phyloP scores from a whole-genome alignment of 495 filamentous ascomycete species.

The Bathelium albidoporum region DNA sequence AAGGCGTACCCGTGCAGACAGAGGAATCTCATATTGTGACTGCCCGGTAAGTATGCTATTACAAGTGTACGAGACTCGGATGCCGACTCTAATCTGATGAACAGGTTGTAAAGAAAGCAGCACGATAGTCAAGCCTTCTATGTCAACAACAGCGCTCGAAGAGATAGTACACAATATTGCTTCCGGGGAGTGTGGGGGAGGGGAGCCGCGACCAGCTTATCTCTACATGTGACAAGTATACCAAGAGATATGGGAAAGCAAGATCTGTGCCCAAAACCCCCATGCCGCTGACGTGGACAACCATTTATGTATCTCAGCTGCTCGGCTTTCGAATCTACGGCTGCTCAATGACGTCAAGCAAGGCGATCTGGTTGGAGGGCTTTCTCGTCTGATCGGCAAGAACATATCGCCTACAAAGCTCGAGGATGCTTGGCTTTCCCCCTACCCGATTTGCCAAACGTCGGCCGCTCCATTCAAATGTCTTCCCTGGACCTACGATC shows the following conservation, averaged over 20 bases:
- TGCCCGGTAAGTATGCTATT: neutral
- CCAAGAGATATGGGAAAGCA: neutral
- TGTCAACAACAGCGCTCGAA: neutral
- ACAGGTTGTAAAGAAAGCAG: neutral
- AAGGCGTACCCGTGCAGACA: constrained; percentile 4
- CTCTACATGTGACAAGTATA: neutral
- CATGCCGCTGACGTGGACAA: neutral
- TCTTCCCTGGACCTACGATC: neutral
- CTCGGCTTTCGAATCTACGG: neutral
- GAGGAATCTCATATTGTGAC: constrained; percentile 2
- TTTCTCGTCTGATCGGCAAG: neutral
- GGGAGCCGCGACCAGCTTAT: neutral
- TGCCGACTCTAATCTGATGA: neutral
- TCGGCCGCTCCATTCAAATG: neutral
- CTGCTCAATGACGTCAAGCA: constrained; percentile 4
- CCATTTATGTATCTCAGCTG: neutral
- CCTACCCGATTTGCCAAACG: neutral
- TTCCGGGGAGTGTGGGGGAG: neutral
- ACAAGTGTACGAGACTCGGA: neutral
- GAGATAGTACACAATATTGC: neutral
- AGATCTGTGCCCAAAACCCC: neutral
- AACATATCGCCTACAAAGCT: neutral
- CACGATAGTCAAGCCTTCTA: neutral
- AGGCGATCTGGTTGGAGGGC: neutral
- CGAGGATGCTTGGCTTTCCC: neutral